Evolutionary conservation across 2,329 filamentous ascomycete species (phyloP).

Genomic region (Fusarium camptoceras): DNA sequence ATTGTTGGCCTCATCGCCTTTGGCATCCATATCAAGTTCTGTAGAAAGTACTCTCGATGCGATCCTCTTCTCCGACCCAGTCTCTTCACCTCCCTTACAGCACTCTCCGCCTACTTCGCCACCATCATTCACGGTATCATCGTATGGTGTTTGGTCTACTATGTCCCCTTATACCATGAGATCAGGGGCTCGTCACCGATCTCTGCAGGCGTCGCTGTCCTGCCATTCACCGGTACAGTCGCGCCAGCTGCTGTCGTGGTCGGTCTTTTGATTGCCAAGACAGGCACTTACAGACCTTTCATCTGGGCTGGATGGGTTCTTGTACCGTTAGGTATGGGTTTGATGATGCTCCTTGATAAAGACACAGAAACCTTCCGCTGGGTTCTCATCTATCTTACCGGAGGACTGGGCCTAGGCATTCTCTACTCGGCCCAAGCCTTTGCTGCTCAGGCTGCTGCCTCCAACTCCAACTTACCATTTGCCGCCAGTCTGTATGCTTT

Average conservation of each 20-base stretch:
- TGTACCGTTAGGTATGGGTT: slow-evolving; percentile 68
- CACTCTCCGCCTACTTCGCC: slow-evolving; percentile 40
- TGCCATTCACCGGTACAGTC: slow-evolving; percentile 72
- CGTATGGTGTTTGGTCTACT: slow-evolving; percentile 41
- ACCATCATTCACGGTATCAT: slow-evolving; percentile 42
- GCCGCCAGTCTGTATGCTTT: slow-evolving; percentile 76
- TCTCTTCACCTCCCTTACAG: slow-evolving; percentile 41
- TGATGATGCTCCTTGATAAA: slow-evolving; percentile 61
- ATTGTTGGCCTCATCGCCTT: slow-evolving; percentile 52
- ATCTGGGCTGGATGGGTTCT: slow-evolving; percentile 72
- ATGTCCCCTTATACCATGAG: slow-evolving; percentile 41
- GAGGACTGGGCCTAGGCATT: slow-evolving; percentile 71
- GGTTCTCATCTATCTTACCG: slow-evolving; percentile 71
- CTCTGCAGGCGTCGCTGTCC: slow-evolving; percentile 60
- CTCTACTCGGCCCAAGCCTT: slow-evolving; percentile 73
- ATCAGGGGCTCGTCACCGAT: slow-evolving; percentile 39
- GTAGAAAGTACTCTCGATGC: slow-evolving; percentile 35
- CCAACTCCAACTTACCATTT: slow-evolving; percentile 55
- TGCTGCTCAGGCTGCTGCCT: slow-evolving; percentile 66
- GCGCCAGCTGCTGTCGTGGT: slow-evolving; percentile 69
- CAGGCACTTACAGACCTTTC: slow-evolving; percentile 69
- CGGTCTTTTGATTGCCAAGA: slow-evolving; percentile 66
- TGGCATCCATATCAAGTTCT: slow-evolving; percentile 37
- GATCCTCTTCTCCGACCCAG: slow-evolving; percentile 41
- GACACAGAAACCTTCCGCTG: slow-evolving; percentile 65